These are phyloP conservation scores for Mucor mucedo DNA, from an alignment of 371 early-diverging fungal species.

Conservation along the genomic window DNA sequence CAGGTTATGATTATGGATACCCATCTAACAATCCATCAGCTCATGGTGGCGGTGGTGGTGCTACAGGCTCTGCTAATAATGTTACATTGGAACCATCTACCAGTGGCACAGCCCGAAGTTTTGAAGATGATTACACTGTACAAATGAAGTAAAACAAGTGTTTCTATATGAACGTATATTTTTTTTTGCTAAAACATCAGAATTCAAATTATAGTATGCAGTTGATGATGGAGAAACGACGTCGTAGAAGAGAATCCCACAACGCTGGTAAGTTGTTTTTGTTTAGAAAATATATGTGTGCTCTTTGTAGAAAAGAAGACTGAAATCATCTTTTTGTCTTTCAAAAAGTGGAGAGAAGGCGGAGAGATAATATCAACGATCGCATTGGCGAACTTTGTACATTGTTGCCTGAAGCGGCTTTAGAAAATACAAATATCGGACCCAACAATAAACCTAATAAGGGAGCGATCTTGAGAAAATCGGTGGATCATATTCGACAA, in stretches of 20 bases:
- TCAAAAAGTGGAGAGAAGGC: slow-evolving; percentile 86
- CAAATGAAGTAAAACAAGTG: slow-evolving; percentile 45
- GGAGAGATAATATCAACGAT: slow-evolving; percentile 97
- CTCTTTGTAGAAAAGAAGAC: too few species aligned
- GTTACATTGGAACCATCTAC: slow-evolving; percentile 3
- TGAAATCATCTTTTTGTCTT: neutral
- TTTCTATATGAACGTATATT: neutral
- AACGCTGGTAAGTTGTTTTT: slow-evolving; percentile 71
- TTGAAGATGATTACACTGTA: slow-evolving; percentile 46
- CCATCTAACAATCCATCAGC: too few species aligned
- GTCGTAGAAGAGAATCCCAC: slow-evolving; percentile 93
- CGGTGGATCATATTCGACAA: slow-evolving; percentile 89
- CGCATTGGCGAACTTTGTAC: slow-evolving; percentile 90
- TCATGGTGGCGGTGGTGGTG: neutral
- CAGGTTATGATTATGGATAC: slow-evolving; percentile 39
- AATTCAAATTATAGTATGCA: slow-evolving; percentile 37
- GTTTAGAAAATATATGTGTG: too few species aligned
- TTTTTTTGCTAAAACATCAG: neutral
- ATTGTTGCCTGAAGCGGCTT: slow-evolving; percentile 76
- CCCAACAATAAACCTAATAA: slow-evolving; percentile 85
- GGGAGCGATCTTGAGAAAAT: slow-evolving; percentile 81
- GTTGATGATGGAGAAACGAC: slow-evolving; percentile 77
- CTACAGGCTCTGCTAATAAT: neutral
- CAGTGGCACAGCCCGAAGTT: slow-evolving; percentile 31
- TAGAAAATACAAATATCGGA: slow-evolving; percentile 64